phyloP scores from a whole-genome alignment of 2,329 filamentous ascomycete genomes.

The Pyrenophora teres region DNA sequence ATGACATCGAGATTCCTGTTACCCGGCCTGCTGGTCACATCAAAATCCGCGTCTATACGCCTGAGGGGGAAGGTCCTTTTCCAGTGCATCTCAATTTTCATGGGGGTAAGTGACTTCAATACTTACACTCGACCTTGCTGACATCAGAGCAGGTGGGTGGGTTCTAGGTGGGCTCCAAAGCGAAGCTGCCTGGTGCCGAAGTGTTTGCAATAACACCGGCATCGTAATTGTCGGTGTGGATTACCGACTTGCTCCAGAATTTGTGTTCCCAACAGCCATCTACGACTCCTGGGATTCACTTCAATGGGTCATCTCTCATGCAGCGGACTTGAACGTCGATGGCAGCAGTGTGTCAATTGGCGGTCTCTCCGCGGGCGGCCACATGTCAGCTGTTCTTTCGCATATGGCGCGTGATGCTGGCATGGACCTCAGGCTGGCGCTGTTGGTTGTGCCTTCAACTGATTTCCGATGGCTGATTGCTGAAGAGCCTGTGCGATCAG shows the following conservation, averaged over 20 bases:
- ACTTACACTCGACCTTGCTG: neutral
- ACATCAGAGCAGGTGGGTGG: constrained; percentile 13
- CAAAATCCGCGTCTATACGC: constrained; percentile 12
- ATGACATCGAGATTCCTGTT: constrained; percentile 10
- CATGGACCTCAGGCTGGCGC: constrained; percentile 15
- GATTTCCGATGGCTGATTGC: constrained; percentile 17
- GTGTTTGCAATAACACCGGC: constrained; percentile 16
- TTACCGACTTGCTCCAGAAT: constrained; percentile 59
- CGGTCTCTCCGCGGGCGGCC: constrained; percentile 54
- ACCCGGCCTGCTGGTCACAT: constrained; percentile 10
- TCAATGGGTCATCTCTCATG: constrained; percentile 40
- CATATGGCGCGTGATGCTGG: constrained; percentile 22
- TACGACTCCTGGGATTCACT: constrained; percentile 57
- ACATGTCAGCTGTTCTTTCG: constrained; percentile 24
- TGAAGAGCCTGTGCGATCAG: constrained; percentile 12
- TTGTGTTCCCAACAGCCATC: constrained; percentile 55
- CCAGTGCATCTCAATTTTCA: constrained; percentile 16
- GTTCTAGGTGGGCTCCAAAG: constrained; percentile 17
- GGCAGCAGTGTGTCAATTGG: constrained; percentile 48
- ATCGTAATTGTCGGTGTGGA: constrained; percentile 46
- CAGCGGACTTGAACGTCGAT: constrained; percentile 17
- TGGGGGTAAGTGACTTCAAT: constrained; percentile 3
- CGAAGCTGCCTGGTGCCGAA: constrained; percentile 20
- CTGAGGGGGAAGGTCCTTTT: constrained; percentile 13
- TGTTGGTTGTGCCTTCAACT: constrained; percentile 21